Conservation (phyloP, 495 filamentous ascomycete species). For the Daldinia concentrica region DNA sequence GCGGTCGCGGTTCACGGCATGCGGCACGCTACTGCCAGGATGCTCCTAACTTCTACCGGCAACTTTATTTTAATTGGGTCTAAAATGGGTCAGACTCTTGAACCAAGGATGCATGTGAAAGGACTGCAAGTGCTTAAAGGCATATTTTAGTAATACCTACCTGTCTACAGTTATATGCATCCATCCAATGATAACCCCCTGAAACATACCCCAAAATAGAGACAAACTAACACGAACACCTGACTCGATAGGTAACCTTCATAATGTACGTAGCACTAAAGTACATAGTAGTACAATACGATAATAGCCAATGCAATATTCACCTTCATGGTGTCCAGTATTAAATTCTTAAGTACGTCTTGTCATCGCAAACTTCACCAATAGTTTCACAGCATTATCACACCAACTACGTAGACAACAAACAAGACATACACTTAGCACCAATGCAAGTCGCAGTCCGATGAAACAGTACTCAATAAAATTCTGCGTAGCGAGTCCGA, state of each 20-base stretch:
- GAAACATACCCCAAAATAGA: not conserved
- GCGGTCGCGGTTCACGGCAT: conserved; percentile 35
- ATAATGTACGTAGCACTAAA: not conserved
- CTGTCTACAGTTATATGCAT: not conserved
- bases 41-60: conserved; percentile 15
- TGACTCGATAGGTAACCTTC: not conserved
- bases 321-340: not conserved
- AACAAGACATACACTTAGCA: not conserved
- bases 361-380: not conserved
- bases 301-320: not conserved
- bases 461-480: conserved; percentile 34
- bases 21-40: conserved; percentile 18
- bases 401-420: not conserved
- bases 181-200: not conserved
- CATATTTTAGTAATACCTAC: not conserved
- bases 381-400: not conserved
- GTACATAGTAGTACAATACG: not conserved
- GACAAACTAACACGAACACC: not conserved
- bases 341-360: not conserved
- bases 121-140: not conserved
- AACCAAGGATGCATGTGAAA: conserved; percentile 1
- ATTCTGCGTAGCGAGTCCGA: conserved; percentile 26
- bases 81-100: not conserved
- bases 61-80: conserved; percentile 4
- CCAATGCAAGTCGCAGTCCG: not conserved